phyloP scores from a whole-genome alignment of 257 asterid species.

The Orobanche coerulescens region DNA sequence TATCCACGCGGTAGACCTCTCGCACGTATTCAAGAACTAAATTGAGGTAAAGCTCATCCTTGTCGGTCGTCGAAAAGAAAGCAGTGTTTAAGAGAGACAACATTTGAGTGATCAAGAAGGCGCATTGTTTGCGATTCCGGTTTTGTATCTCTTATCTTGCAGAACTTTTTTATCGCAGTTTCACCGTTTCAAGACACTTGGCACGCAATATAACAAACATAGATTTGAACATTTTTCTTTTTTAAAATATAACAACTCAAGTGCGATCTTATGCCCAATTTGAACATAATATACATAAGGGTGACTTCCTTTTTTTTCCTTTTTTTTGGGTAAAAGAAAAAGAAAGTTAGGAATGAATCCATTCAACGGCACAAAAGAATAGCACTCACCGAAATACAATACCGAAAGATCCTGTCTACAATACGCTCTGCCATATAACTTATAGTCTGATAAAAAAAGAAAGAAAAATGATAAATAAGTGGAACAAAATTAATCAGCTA shows the following conservation, averaged over 20 bases:
- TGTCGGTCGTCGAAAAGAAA: too few species aligned
- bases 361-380: too few species aligned
- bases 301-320: too few species aligned
- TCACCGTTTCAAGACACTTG: too few species aligned
- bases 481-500: too few species aligned
- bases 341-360: too few species aligned
- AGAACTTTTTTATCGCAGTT: conserved; percentile 67
- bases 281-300: too few species aligned
- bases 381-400: conserved; percentile 61
- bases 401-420: conserved; percentile 82
- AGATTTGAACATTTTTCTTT: neutral
- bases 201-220: conserved; percentile 27
- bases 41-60: too few species aligned
- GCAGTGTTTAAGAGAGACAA: too few species aligned
- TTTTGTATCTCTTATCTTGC: conserved; percentile 76
- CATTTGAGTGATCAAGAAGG: too few species aligned
- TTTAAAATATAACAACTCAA: neutral
- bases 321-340: too few species aligned
- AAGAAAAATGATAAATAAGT: neutral
- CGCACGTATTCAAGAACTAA: conserved; percentile 76
- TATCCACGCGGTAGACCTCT: conserved; percentile 58
- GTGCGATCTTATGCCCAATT: neutral
- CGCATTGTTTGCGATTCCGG: conserved; percentile 73
- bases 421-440: conserved; percentile 88
- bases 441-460: conserved; percentile 42